Evolutionary conservation across 2,329 filamentous ascomycete genomes (phyloP), one percentile per base, ranked within the genome.

Genomic region (Cadophora gregata): DNA sequence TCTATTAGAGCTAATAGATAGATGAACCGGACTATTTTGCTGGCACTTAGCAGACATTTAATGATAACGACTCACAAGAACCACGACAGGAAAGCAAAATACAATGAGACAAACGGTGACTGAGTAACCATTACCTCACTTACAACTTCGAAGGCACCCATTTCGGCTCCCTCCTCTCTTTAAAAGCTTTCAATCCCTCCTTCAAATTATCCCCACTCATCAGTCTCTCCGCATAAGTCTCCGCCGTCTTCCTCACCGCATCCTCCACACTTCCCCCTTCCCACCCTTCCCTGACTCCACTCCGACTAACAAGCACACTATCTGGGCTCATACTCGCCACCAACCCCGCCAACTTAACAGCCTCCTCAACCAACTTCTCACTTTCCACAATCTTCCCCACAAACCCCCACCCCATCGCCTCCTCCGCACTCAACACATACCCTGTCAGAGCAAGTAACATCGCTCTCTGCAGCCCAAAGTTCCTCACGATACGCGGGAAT

Each of bases 101-200:
- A 21, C 3, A 47, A n/a, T 1, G 7, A 8, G 5, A 10, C n/a
- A 47, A 12, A 47, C 4, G 5, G 19, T 6, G 2, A 47, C n/a
- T n/a, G n/a, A 21, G 42, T n/a, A 5, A 21, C 36, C 31, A 25
- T n/a, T 21, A 38, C 10, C 10, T 31, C 12, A 36, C 4, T 33
- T 58, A 58, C 31, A 60, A 33, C 24, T 60, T 60, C n/a, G 58
- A 60, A 31, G 81, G 79, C 58, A 80, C 80, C 83, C 83, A 85
- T 29, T 79, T 72, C 21, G 84, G 83, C 70, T 79, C 77, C 71
- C 81, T 77, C 77, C 85, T 85, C 73, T 82, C 78, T 42, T 80
- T 79, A 78, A 86, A 87, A 5, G 85, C 84, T 66, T 75, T 77
- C 62, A 85, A 70, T 1, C 84, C 83, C 68, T 84, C 82, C 19